Conservation (phyloP, 1,139 yeast species). For the Lipomyces yarrowii region DNA sequence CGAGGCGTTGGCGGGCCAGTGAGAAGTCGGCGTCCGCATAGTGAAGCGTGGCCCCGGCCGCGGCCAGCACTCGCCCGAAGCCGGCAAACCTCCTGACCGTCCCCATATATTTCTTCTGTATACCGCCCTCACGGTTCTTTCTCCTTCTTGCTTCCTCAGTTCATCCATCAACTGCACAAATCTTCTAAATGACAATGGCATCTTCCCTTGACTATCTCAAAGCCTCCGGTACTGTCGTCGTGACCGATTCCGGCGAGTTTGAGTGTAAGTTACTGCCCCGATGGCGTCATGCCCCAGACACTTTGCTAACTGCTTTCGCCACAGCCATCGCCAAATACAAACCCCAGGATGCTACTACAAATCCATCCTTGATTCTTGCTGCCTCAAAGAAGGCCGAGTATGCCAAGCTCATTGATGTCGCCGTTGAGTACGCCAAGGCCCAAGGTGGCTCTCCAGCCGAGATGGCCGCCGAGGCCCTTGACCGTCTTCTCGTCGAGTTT, state of each 20-base stretch:
- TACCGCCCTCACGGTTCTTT: too few species aligned
- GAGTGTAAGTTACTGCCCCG: conserved; percentile 54
- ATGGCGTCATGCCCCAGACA: not conserved
- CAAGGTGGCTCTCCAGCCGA: conserved; percentile 42
- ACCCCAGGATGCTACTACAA: conserved; percentile 99
- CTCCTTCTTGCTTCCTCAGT: not conserved
- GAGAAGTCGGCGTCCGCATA: not conserved
- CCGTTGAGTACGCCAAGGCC: conserved; percentile 80
- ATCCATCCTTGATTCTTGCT: conserved; percentile 96
- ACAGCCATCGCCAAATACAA: conserved; percentile 88
- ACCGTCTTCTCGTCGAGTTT: conserved; percentile 90
- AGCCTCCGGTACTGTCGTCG: conserved; percentile 93
- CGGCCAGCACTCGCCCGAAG: conserved; percentile 1
- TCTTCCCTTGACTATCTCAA: conserved; percentile 87
- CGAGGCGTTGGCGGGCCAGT: not conserved
- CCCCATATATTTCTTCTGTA: conserved; percentile 1
- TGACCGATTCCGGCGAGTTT: conserved; percentile 98
- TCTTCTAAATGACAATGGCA: conserved; percentile 44
- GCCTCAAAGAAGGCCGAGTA: conserved; percentile 91
- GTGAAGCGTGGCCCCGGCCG: not conserved
- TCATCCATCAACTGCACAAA: not conserved
- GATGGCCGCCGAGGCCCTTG: conserved; percentile 80
- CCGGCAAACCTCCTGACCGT: conserved; percentile 4
- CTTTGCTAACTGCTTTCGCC: not conserved
- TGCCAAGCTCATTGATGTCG: conserved; percentile 85